Evolutionary conservation across 2,329 filamentous ascomycete genomes (phyloP).

Genomic region (Cytospora schulzeri): DNA sequence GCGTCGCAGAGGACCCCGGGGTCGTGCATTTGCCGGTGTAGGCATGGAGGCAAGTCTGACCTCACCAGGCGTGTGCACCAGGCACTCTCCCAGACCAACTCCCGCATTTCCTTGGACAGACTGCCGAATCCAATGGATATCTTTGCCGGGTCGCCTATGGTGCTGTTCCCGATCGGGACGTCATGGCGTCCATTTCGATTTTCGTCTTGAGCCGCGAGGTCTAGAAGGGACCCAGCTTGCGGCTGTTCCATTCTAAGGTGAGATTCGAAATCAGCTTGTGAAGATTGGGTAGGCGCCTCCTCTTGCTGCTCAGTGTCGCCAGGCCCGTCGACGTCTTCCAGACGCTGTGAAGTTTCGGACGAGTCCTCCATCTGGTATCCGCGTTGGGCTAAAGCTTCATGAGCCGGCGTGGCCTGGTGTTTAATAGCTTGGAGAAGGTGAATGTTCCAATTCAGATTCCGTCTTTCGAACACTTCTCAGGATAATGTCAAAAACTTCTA

Average conservation of each 20-base stretch:
- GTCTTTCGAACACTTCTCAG: too few species aligned
- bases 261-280: background rate
- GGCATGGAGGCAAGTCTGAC: background rate
- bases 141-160: background rate
- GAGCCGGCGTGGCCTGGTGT: too few species aligned
- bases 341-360: background rate
- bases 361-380: background rate
- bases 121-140: background rate
- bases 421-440: background rate
- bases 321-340: background rate
- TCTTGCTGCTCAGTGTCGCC: background rate
- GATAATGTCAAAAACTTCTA: background rate
- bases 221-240: background rate
- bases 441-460: too few species aligned
- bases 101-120: background rate
- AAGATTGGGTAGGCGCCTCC: background rate
- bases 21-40: too few species aligned
- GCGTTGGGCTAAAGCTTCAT: background rate
- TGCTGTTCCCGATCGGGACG: background rate
- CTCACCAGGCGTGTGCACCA: background rate
- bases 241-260: too few species aligned
- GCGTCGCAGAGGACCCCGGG: background rate
- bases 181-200: background rate
- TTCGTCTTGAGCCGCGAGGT: background rate
- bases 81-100: background rate